Percentiles rank a stretch among this genome's conserved stretches.
Evolutionary conservation across 108 stramenopile species (phyloP).

Genomic region (Skeletonema grethae): DNA sequence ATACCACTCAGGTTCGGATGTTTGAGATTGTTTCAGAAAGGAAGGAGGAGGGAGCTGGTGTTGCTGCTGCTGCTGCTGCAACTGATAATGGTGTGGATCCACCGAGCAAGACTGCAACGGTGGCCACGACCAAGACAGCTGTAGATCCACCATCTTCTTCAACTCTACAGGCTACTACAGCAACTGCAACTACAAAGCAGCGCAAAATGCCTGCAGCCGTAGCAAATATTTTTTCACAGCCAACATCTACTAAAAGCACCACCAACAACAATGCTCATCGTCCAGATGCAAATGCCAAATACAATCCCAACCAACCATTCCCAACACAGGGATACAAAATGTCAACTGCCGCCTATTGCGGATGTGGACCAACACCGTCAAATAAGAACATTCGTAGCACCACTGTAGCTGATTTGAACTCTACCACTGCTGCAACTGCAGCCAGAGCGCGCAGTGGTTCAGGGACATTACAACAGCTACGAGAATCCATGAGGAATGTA

Average conservation of each 20-base stretch:
- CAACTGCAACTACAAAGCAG: background rate
- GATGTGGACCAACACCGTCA: slow-evolving; percentile 39
- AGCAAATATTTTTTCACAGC: slow-evolving; percentile 15
- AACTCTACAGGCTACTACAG: background rate
- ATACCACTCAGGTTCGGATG: background rate
- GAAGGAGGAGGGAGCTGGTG: background rate
- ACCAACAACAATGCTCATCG: background rate
- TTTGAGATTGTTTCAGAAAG: background rate
- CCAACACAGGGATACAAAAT: slow-evolving; percentile 20
- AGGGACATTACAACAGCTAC: background rate
- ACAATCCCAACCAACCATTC: slow-evolving; percentile 26
- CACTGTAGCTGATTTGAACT: background rate
- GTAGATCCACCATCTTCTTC: background rate
- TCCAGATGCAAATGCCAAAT: slow-evolving; percentile 1
- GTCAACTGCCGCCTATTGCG: slow-evolving; percentile 36
- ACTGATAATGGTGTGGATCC: background rate
- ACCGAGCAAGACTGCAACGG: background rate
- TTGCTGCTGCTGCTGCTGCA: background rate
- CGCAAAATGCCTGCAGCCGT: background rate
- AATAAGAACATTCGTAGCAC: background rate
- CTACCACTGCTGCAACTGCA: background rate
- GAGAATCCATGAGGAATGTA: slow-evolving; percentile 1
- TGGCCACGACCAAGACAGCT: background rate
- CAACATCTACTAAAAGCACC: background rate
- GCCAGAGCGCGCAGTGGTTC: background rate